Base-by-base conservation (phyloP, 805 yeast species). In the Limtongia smithiae region DNA sequence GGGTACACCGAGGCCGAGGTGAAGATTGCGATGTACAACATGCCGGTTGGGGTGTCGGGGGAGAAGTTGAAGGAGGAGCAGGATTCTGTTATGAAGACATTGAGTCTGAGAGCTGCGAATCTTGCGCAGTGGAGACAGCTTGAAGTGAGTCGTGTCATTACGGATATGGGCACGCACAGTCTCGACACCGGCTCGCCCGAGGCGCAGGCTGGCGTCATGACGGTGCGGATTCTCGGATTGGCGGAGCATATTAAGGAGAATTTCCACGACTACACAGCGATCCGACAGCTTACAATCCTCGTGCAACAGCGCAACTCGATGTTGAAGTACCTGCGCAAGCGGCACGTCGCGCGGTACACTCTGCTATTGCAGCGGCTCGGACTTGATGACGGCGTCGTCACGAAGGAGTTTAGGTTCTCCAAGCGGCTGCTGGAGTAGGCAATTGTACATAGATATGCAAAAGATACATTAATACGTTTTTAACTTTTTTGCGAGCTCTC, bases 141-240 rank as follows among this genome's bases (percentile, higher is more conserved):
- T 58, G 84, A 87, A 25, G 71, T 79, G 1, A 69, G 69, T 39
- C 66, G 83, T 39, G 96, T 97, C 1, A 74, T 80, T 43, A 70
- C 77, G 59, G 97, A 91, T 69, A 90, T 91, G 67, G 81, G 80
- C 60, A 76, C 95, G 62, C 75, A 77, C 56, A 88, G 82, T 39
- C 96, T 95, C 46, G 97, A 93, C 66, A 86, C 96, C 0, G 97
- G 95, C 2, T 86, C 96, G 1, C 81, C 95, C 46, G 97, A 91
- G 69, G 96, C 90, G 22, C 97, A 90, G 68, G 96, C 97, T 1
- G 97, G 97, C 2, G 77, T 86, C 24, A 71, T 83, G 71, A 88
- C 97, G 0, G 82, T 87, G 41, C 79, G 79, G 62, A 87, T 93
- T 59, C 85, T 83, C 58, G 81, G 79, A 57, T 72, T 86, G 54